Evolutionary conservation across 2,329 filamentous ascomycete species (phyloP).

Genomic region (Hymenoscyphus albidus): DNA sequence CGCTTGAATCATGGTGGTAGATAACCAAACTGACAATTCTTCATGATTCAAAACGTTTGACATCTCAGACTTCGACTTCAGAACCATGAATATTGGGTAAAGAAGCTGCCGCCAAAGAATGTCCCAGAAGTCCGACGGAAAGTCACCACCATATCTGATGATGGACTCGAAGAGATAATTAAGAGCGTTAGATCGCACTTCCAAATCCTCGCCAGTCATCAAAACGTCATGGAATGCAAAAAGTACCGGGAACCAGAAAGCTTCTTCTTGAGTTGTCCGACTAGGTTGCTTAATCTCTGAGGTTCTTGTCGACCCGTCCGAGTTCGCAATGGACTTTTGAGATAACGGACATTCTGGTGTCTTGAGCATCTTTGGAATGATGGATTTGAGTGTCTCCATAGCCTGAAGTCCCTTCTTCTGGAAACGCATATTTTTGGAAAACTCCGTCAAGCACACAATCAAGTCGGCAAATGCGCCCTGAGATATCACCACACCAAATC

Average conservation of each 20-base stretch:
- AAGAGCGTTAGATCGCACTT: slow-evolving; percentile 85
- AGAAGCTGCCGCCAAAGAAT: slow-evolving; percentile 95
- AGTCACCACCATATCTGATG: slow-evolving; percentile 83
- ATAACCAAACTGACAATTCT: slow-evolving; percentile 96
- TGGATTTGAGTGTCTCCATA: slow-evolving; percentile 90
- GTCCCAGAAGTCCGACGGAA: slow-evolving; percentile 95
- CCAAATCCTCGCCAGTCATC: slow-evolving; percentile 98
- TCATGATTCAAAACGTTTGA: slow-evolving; percentile 92
- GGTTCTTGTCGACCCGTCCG: slow-evolving; percentile 35
- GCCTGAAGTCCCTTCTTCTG: slow-evolving; percentile 98
- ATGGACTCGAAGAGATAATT: slow-evolving; percentile 97
- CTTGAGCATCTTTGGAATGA: slow-evolving; percentile 90
- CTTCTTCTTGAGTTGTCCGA: slow-evolving; percentile 88
- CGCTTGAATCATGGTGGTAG: slow-evolving; percentile 98
- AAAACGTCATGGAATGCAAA: slow-evolving; percentile 98
- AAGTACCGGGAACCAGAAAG: slow-evolving; percentile 97
- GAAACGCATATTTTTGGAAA: slow-evolving; percentile 97
- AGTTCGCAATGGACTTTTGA: slow-evolving; percentile 47
- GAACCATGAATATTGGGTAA: slow-evolving; percentile 97
- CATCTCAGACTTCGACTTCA: slow-evolving; percentile 96
- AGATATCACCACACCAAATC: slow-evolving; percentile 92
- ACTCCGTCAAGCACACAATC: slow-evolving; percentile 93
- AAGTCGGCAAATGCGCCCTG: slow-evolving; percentile 96
- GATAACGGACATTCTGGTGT: slow-evolving; percentile 93
- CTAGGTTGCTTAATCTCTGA: slow-evolving; percentile 53